These are phyloP conservation scores for Hypericum perforatum DNA, from an alignment of 345 rosid genomes.

Conservation along the genomic window DNA sequence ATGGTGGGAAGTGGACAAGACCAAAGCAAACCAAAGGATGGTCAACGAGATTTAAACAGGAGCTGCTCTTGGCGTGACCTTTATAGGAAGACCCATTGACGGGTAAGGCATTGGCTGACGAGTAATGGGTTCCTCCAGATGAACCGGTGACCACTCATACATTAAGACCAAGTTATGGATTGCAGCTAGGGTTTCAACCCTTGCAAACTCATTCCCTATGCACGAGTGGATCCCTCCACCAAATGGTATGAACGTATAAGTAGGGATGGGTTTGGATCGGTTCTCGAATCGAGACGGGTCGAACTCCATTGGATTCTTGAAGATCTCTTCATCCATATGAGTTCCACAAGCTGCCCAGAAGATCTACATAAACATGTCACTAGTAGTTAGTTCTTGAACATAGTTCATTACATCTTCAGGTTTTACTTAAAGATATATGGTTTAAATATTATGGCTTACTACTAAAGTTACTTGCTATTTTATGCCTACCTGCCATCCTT, in stretches of 20 bases:
- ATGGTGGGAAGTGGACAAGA: too few relatives aligned
- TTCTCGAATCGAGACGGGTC: slow-evolving; percentile 15
- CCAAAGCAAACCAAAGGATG: too few relatives aligned
- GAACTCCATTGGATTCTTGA: slow-evolving; percentile 15
- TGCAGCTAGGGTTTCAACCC: slow-evolving; percentile 10
- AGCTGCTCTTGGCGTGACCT: background rate
- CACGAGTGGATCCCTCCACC: slow-evolving; percentile 15
- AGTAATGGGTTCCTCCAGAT: slow-evolving; percentile 13
- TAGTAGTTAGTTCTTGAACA: background rate
- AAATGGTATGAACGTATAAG: slow-evolving; percentile 18
- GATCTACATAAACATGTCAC: background rate
- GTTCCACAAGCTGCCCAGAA: slow-evolving; percentile 18
- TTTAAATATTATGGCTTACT: background rate
- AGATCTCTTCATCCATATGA: slow-evolving; percentile 16
- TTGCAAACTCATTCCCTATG: slow-evolving; percentile 15
- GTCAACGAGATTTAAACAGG: too few relatives aligned
- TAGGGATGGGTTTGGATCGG: slow-evolving; percentile 11
- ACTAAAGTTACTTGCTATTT: background rate
- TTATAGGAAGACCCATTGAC: slow-evolving; percentile 17
- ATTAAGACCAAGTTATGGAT: slow-evolving; percentile 13
- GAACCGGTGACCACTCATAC: slow-evolving; percentile 8
- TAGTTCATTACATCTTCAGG: background rate
- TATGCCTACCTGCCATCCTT: slow-evolving; percentile 16
- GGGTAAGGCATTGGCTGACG: slow-evolving; percentile 13
- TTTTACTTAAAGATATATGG: background rate